These are phyloP conservation scores for Aspergillus caelatus DNA, from an alignment of 2,329 filamentous ascomycete genomes.

Conservation along the genomic window DNA sequence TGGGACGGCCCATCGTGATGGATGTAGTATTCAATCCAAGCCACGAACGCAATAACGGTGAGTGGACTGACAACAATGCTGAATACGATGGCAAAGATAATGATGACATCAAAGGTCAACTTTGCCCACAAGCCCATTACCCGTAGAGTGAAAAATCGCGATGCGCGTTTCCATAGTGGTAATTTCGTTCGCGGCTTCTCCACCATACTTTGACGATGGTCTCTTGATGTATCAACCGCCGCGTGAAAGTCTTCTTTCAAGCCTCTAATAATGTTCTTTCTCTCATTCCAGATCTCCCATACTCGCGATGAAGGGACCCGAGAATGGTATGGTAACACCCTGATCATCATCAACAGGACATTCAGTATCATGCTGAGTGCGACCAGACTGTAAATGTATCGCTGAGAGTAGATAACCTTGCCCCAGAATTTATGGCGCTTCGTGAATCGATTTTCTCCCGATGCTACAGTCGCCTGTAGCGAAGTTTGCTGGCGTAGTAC, in stretches of 20 bases:
- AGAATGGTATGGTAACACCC: slow-evolving; percentile 27
- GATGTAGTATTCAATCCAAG: slow-evolving; percentile 38
- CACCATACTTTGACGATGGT: not conserved
- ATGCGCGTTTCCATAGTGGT: not conserved
- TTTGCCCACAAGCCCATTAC: slow-evolving; percentile 17
- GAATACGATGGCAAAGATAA: slow-evolving; percentile 25
- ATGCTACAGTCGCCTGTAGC: slow-evolving; percentile 20
- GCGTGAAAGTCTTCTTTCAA: slow-evolving; percentile 21
- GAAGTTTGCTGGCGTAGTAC: slow-evolving; percentile 26
- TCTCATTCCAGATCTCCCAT: slow-evolving; percentile 26
- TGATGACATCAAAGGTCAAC: slow-evolving; percentile 15
- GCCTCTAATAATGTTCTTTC: slow-evolving; percentile 22
- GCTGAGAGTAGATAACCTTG: slow-evolving; percentile 24
- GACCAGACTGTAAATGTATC: slow-evolving; percentile 35
- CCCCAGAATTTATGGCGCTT: slow-evolving; percentile 20
- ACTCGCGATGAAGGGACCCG: slow-evolving; percentile 29
- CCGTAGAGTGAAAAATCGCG: slow-evolving; percentile 6
- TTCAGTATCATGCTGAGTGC: slow-evolving; percentile 29
- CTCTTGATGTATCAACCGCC: not conserved
- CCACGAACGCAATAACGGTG: slow-evolving; percentile 34
- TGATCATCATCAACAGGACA: slow-evolving; percentile 25
- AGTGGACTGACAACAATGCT: slow-evolving; percentile 36
- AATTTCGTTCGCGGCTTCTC: not conserved
- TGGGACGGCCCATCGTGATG: slow-evolving; percentile 30
- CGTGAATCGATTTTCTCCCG: slow-evolving; percentile 7